phyloP scores from a whole-genome alignment of 257 asterid genomes.

The Nicotiana tabacum region DNA sequence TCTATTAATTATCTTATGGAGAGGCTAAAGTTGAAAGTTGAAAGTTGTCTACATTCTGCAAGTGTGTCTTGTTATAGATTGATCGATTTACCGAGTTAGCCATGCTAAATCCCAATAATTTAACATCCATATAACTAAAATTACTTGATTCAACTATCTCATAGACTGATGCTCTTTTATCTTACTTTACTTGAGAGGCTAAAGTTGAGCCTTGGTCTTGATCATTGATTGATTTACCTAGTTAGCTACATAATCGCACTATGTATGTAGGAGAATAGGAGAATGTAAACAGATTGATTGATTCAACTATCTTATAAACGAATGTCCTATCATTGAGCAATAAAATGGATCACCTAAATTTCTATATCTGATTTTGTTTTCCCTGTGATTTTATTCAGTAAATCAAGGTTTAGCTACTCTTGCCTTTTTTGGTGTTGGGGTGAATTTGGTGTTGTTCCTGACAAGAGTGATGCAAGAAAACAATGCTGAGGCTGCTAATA shows the following conservation, averaged over 20 bases:
- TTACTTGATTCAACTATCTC: neutral
- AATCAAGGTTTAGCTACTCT: constrained; percentile 94
- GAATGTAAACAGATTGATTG: neutral
- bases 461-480: constrained; percentile 75
- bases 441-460: constrained; percentile 82
- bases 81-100: neutral
- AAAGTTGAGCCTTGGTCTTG: neutral
- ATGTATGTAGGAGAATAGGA: neutral
- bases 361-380: neutral
- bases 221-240: neutral
- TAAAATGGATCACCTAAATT: neutral
- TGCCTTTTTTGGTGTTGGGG: constrained; percentile 93
- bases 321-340: neutral
- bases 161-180: neutral
- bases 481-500: constrained; percentile 91
- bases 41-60: neutral
- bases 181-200: neutral
- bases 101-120: neutral
- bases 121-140: neutral
- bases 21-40: neutral
- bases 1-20: neutral
- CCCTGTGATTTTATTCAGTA: constrained; percentile 35
- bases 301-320: neutral
- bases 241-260: neutral
- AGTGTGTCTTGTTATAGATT: neutral